Conservation (phyloP, 139 green algal species). For the Coelastrella sp. region DNA sequence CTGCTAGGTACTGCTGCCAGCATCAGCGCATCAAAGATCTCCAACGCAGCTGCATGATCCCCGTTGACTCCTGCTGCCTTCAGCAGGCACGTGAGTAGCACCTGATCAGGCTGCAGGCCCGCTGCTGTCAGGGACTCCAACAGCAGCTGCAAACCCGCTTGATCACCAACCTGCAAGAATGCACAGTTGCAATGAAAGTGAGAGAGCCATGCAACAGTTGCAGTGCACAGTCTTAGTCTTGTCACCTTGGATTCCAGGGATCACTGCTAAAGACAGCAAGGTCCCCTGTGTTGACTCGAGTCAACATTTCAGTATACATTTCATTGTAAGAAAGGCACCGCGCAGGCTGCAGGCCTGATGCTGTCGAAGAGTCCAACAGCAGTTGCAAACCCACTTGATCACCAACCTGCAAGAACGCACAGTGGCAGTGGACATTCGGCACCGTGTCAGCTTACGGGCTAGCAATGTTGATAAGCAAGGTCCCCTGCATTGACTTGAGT, state of each 20-base stretch:
- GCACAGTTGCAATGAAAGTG: too few species aligned
- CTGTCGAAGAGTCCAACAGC: slow-evolving; percentile 51
- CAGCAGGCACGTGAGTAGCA: slow-evolving; percentile 67
- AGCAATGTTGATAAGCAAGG: too few species aligned
- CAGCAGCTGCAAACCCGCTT: slow-evolving; percentile 23
- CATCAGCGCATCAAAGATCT: slow-evolving; percentile 66
- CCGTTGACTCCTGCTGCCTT: slow-evolving; percentile 39
- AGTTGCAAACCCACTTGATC: neutral
- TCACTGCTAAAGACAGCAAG: too few species aligned
- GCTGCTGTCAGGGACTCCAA: slow-evolving; percentile 49
- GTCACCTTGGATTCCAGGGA: too few species aligned
- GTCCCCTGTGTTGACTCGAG: too few species aligned
- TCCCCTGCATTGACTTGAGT: too few species aligned
- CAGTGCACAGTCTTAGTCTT: neutral
- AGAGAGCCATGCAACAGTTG: neutral
- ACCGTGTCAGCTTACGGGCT: too few species aligned
- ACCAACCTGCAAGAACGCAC: neutral
- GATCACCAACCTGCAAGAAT: slow-evolving; percentile 2
- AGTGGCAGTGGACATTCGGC: too few species aligned
- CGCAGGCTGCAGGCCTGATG: slow-evolving; percentile 51
- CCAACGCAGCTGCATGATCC: slow-evolving; percentile 46
- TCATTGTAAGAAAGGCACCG: too few species aligned
- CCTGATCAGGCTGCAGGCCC: slow-evolving; percentile 56
- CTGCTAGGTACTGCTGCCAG: neutral
- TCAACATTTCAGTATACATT: too few species aligned